Percentiles rank a stretch among this genome's conserved stretches.
Evolutionary conservation across 73 alveolate genomes (phyloP).

Genomic region (Tetrahymena thermophila): DNA sequence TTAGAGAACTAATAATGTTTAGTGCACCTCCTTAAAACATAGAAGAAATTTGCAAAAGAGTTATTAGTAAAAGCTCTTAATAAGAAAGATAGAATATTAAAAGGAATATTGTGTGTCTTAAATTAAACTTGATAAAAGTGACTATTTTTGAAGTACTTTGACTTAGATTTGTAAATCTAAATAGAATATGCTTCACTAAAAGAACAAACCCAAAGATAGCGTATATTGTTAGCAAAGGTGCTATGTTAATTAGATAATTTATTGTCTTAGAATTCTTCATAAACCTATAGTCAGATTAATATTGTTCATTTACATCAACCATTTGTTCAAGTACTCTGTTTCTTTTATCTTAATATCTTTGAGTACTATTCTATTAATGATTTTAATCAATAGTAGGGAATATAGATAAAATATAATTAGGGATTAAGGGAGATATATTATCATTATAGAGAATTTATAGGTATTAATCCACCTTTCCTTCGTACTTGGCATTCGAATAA

Average conservation of each 20-base stretch:
- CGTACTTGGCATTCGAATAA: not conserved
- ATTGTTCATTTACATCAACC: not conserved
- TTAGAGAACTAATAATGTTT: not conserved
- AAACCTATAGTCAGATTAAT: not conserved
- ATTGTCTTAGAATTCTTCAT: not conserved
- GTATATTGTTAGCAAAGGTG: not conserved
- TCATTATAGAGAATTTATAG: not conserved
- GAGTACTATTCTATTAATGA: not conserved
- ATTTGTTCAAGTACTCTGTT: not conserved
- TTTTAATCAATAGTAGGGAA: not conserved
- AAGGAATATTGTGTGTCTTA: not conserved
- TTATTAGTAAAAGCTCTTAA: not conserved
- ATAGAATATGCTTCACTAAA: not conserved
- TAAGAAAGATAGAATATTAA: not conserved
- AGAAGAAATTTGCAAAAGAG: not conserved
- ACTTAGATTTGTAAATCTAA: not conserved
- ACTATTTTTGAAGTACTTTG: not conserved
- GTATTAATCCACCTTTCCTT: not conserved
- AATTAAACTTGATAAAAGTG: not conserved
- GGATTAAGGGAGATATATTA: not conserved
- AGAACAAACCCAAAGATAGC: not conserved
- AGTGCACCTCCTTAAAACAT: not conserved
- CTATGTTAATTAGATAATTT: not conserved
- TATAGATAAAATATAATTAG: not conserved
- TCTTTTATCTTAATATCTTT: not conserved